Conservation (phyloP, 495 filamentous ascomycete genomes). For the Aspergillus bertholletiae region DNA sequence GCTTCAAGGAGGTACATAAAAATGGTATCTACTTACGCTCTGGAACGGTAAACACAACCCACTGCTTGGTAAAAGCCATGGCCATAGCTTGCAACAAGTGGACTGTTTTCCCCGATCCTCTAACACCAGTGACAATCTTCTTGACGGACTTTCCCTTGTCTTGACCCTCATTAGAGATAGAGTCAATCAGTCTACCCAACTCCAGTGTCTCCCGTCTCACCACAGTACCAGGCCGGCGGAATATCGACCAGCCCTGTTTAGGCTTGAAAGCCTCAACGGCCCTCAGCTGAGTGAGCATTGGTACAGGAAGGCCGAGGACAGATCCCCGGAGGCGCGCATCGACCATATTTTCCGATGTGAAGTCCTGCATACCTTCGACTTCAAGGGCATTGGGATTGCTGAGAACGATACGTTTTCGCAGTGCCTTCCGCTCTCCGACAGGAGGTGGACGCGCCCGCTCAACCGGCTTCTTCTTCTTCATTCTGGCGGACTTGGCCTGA, state of each 20-base stretch:
- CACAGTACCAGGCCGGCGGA: slow-evolving; percentile 72
- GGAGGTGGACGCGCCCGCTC: slow-evolving; percentile 50
- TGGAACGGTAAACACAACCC: slow-evolving; percentile 88
- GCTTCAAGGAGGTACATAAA: background rate
- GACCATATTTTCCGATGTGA: slow-evolving; percentile 53
- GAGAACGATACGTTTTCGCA: slow-evolving; percentile 83
- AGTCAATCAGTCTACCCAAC: slow-evolving; percentile 58
- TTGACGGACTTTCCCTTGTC: slow-evolving; percentile 56
- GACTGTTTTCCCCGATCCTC: slow-evolving; percentile 78
- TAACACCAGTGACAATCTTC: slow-evolving; percentile 68
- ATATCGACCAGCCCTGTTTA: slow-evolving; percentile 85
- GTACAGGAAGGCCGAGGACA: slow-evolving; percentile 66
- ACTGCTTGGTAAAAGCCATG: slow-evolving; percentile 76
- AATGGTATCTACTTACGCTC: slow-evolving; percentile 58
- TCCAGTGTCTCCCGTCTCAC: slow-evolving; percentile 72
- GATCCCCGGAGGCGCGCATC: slow-evolving; percentile 54
- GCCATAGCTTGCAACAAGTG: slow-evolving; percentile 81
- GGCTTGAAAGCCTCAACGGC: slow-evolving; percentile 84
- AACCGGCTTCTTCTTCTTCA: slow-evolving; percentile 42
- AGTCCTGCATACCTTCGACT: slow-evolving; percentile 59
- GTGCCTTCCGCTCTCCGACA: slow-evolving; percentile 77
- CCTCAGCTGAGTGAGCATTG: slow-evolving; percentile 72
- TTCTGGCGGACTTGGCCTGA: slow-evolving; percentile 39
- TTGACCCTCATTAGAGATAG: slow-evolving; percentile 41
- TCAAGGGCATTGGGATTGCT: slow-evolving; percentile 90